These are phyloP conservation scores for Didymella exigua DNA, from an alignment of 2,329 filamentous ascomycete genomes.

Conservation along the genomic window DNA sequence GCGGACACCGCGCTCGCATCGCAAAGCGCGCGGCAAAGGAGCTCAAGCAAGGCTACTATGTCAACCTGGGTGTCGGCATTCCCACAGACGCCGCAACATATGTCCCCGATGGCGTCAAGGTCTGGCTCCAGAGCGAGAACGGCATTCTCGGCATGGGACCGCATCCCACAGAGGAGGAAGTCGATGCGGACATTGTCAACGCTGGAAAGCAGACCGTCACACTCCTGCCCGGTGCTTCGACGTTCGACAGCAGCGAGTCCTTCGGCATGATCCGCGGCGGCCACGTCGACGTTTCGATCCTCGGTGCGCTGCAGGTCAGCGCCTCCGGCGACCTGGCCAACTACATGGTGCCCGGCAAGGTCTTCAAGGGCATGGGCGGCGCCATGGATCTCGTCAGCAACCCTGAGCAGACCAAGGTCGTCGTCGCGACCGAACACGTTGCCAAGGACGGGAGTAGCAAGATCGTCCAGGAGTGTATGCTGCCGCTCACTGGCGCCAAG, in stretches of 20 bases:
- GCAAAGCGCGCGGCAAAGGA: slow-evolving; percentile 84
- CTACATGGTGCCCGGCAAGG: slow-evolving; percentile 91
- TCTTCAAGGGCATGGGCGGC: slow-evolving; percentile 84
- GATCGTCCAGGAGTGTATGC: slow-evolving; percentile 72
- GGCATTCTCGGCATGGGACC: slow-evolving; percentile 54
- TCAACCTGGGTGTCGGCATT: slow-evolving; percentile 90
- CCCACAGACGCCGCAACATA: slow-evolving; percentile 88
- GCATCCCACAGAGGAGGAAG: slow-evolving; percentile 64
- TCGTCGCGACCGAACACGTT: slow-evolving; percentile 92
- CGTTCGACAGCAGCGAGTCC: slow-evolving; percentile 85
- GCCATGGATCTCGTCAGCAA: slow-evolving; percentile 92
- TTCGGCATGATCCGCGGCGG: slow-evolving; percentile 93
- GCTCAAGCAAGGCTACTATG: slow-evolving; percentile 95
- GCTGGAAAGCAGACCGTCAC: slow-evolving; percentile 94
- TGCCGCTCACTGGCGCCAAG: slow-evolving; percentile 47
- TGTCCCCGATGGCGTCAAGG: slow-evolving; percentile 64
- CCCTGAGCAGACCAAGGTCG: slow-evolving; percentile 81
- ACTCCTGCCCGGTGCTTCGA: slow-evolving; percentile 75
- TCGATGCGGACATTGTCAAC: slow-evolving; percentile 89
- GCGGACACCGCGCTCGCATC: slow-evolving; percentile 70
- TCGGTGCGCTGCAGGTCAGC: slow-evolving; percentile 88
- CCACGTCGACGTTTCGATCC: slow-evolving; percentile 83
- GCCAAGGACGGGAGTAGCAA: slow-evolving; percentile 91
- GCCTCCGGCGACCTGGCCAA: slow-evolving; percentile 82
- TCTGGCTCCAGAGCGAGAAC: slow-evolving; percentile 62